Percentiles rank a stretch among this genome's conserved stretches.
Conservation (phyloP, 73 alveolate species). For the Uronychia binucleata region DNA sequence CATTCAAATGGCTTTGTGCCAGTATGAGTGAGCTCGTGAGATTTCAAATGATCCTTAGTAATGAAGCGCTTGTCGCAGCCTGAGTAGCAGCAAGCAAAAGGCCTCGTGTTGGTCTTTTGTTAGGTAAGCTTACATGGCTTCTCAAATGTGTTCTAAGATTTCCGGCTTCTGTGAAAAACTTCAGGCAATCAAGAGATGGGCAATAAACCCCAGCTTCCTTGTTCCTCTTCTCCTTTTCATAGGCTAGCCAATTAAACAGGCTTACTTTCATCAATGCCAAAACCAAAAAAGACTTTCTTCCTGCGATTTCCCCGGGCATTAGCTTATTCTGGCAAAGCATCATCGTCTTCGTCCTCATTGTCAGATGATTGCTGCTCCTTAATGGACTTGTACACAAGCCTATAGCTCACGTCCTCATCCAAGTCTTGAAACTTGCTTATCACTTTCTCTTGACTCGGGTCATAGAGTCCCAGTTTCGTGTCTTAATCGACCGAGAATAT, state of each 20-base stretch:
- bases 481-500: neutral
- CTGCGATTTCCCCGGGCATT: neutral
- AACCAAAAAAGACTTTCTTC: neutral
- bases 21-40: slow-evolving; percentile 74
- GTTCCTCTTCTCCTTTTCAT: slow-evolving; percentile 25
- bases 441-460: neutral
- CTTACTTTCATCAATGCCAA: neutral
- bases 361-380: neutral
- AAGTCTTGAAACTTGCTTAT: neutral
- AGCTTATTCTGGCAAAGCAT: neutral
- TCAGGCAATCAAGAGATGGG: slow-evolving; percentile 43
- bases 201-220: slow-evolving; percentile 32
- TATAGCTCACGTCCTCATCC: neutral
- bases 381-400: neutral
- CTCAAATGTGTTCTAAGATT: slow-evolving; percentile 83
- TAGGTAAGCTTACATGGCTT: slow-evolving; percentile 61
- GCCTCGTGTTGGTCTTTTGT: slow-evolving; percentile 9
- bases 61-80: slow-evolving; percentile 49
- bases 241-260: neutral
- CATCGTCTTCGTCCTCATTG: neutral
- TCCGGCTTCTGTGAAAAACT: slow-evolving; percentile 65
- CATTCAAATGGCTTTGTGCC: slow-evolving; percentile 75
- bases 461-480: neutral
- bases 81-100: slow-evolving; percentile 40
- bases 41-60: slow-evolving; percentile 55